These are phyloP conservation scores for Euphorbia lathyris DNA, from an alignment of 345 rosid genomes.

Conservation along the genomic window DNA sequence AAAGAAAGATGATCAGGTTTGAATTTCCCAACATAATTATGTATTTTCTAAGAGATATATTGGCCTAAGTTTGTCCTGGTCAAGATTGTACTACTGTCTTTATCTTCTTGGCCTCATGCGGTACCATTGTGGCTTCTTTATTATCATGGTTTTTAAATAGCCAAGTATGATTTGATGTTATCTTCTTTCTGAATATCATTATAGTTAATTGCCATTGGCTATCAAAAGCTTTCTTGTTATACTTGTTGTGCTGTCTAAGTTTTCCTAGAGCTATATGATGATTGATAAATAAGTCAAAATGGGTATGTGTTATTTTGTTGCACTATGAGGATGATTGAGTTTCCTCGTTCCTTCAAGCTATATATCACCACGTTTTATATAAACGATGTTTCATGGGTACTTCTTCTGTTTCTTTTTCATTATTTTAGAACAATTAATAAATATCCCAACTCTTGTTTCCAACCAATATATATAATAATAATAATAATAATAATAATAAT, in stretches of 20 bases:
- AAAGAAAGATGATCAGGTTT: conserved; percentile 1
- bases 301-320: conserved; percentile 6
- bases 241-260: not conserved
- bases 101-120: not conserved
- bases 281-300: conserved; percentile 15
- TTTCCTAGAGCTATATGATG: not conserved
- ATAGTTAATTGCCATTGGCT: not conserved
- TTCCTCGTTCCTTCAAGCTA: conserved; percentile 15
- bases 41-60: not conserved
- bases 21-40: not conserved
- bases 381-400: not conserved
- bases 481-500: too few species aligned
- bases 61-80: conserved; percentile 12
- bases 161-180: not conserved
- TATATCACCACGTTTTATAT: conserved; percentile 10
- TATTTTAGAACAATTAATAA: not conserved
- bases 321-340: conserved; percentile 5
- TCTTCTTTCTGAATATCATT: not conserved
- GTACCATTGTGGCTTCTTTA: not conserved
- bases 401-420: not conserved
- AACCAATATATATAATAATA: not conserved
- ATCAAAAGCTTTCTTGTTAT: not conserved
- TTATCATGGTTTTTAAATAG: not conserved
- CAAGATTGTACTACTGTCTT: conserved; percentile 24
- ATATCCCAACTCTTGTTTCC: not conserved